Conservation (phyloP, 345 rosid species). For the Eucalyptus leucophloia region DNA sequence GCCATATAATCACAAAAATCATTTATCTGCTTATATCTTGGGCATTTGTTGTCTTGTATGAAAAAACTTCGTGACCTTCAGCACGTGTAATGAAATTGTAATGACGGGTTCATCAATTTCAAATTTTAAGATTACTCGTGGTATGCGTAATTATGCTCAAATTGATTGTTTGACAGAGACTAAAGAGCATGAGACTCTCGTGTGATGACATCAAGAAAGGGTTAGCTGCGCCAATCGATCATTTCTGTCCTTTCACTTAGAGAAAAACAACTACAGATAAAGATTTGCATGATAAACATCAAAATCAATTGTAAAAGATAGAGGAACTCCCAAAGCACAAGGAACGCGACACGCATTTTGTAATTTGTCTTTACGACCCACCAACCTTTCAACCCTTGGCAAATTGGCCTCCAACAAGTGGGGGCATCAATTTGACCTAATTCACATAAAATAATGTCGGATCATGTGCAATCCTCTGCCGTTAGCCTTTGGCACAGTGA, state of each 20-base stretch:
- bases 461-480: neutral
- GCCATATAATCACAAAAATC: neutral
- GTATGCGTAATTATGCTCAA: no score
- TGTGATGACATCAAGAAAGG: neutral
- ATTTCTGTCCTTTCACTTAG: neutral
- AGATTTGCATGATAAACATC: neutral
- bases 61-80: fast-evolving
- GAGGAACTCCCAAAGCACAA: neutral
- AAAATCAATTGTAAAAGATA: neutral
- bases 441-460: neutral
- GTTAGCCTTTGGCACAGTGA: neutral
- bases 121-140: fast-evolving
- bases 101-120: neutral
- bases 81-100: neutral
- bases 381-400: neutral
- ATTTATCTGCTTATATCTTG: neutral
- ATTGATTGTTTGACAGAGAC: neutral
- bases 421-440: neutral
- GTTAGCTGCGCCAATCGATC: neutral
- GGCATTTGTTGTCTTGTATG: neutral
- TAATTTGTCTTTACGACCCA: neutral
- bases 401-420: neutral
- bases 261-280: neutral
- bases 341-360: neutral
- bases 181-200: neutral